Percentiles rank a stretch among this genome's conserved stretches.
phyloP scores from a whole-genome alignment of 2,329 filamentous ascomycete species.

The Rhynchosporium secalis region DNA sequence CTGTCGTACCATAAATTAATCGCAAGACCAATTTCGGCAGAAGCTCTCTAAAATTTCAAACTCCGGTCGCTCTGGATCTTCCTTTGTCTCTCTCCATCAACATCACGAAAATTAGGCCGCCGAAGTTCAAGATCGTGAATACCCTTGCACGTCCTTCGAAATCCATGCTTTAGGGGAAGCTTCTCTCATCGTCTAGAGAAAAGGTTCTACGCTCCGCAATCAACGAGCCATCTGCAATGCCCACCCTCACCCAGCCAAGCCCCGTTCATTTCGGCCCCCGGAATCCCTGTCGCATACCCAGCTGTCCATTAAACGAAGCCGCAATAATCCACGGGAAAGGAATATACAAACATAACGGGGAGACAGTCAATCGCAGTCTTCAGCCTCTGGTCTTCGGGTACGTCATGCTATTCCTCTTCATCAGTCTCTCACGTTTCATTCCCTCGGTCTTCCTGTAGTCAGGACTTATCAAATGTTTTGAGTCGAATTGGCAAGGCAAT shows the following conservation, averaged over 20 bases:
- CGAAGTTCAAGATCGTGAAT: too few species aligned
- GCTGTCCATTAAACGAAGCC: constrained; percentile 17
- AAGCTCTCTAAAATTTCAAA: too few species aligned
- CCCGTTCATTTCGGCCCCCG: constrained; percentile 3
- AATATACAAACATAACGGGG: constrained; percentile 12
- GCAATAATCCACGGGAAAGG: constrained; percentile 12
- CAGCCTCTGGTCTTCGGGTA: constrained; percentile 9
- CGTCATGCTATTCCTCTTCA: background rate
- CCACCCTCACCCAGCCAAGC: background rate
- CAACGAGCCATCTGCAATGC: background rate
- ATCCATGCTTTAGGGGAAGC: too few species aligned
- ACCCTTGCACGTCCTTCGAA: too few species aligned
- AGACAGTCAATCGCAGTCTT: background rate
- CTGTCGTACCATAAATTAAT: background rate
- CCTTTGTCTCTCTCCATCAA: too few species aligned
- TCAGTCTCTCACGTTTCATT: background rate
- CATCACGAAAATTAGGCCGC: too few species aligned
- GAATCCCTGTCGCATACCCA: constrained; percentile 8
- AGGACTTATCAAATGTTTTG: background rate
- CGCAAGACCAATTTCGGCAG: background rate
- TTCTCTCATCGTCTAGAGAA: too few species aligned
- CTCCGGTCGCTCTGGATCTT: too few species aligned
- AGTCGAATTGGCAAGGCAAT: background rate
- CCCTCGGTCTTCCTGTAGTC: background rate
- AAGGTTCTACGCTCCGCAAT: background rate